Conservation (phyloP, 2,329 filamentous ascomycete species). For the Blastomyces gilchristii region DNA sequence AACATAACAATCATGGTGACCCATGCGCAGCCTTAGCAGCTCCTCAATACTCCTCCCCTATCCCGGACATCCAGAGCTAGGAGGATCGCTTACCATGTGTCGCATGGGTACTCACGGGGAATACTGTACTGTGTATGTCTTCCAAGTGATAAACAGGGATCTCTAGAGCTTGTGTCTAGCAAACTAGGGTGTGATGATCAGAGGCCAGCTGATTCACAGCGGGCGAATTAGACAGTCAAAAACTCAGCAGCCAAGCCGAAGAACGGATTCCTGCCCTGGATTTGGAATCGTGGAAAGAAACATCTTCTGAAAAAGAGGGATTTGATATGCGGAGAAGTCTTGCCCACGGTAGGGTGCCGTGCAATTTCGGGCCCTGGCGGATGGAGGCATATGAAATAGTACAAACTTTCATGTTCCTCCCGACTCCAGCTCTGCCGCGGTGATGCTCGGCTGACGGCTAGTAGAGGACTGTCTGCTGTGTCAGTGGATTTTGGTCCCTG, state of each 20-base stretch:
- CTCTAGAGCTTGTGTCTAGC: background rate
- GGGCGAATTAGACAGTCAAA: background rate
- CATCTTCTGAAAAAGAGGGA: background rate
- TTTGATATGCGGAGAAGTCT: too few relatives aligned
- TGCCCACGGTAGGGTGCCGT: background rate
- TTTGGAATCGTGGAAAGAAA: background rate
- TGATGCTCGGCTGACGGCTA: background rate
- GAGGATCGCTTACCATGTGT: background rate
- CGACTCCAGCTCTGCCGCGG: background rate
- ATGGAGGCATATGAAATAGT: background rate
- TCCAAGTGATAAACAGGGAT: background rate
- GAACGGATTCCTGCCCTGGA: background rate
- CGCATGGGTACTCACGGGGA: background rate
- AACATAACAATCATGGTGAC: background rate
- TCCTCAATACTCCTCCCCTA: background rate
- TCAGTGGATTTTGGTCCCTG: background rate
- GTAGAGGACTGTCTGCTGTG: background rate
- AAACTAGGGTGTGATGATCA: background rate
- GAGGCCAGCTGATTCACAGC: background rate
- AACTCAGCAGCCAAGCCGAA: background rate
- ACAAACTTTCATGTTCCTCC: background rate
- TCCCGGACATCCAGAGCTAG: too few relatives aligned
- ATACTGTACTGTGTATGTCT: background rate
- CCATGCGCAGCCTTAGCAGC: background rate
- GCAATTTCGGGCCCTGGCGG: background rate